Conservation (phyloP, 345 rosid species). For the Eucalyptus microcorys region DNA sequence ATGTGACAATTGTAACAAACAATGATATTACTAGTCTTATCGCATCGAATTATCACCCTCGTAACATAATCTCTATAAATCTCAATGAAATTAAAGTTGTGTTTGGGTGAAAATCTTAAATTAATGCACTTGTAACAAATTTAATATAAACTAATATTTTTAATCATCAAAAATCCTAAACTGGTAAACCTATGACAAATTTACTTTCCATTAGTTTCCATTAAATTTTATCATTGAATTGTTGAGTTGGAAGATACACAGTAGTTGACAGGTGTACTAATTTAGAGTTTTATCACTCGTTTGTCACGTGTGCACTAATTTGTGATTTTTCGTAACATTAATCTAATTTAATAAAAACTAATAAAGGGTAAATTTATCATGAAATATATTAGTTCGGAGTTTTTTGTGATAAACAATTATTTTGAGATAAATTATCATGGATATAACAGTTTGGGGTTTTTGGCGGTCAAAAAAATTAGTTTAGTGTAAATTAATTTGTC, state of each 20-base stretch:
- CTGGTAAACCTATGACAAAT: rapidly evolving
- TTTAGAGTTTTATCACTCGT: rapidly evolving
- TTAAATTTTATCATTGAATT: no score
- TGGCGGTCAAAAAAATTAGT: rapidly evolving
- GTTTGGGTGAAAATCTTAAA: neutral
- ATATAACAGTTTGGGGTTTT: no score
- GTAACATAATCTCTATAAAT: neutral
- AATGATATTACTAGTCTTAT: neutral
- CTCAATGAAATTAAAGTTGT: neutral
- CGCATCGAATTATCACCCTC: rapidly evolving
- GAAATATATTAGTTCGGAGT: no score
- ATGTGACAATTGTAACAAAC: neutral
- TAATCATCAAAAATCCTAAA: no score
- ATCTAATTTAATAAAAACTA: no score
- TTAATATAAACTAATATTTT: no score
- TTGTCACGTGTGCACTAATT: rapidly evolving
- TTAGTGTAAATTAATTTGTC: no score
- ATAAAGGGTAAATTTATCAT: no score
- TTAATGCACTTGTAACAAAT: no score
- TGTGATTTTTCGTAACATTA: no score
- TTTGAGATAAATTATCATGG: no score
- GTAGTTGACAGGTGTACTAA: rapidly evolving
- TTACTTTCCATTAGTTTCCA: rapidly evolving
- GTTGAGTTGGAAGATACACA: rapidly evolving
- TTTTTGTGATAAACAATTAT: no score